Percentiles rank a stretch among this genome's conserved stretches.
Evolutionary conservation across 192 early-diverging fungal species (phyloP).

Genomic region (Allomyces macrogynus): DNA sequence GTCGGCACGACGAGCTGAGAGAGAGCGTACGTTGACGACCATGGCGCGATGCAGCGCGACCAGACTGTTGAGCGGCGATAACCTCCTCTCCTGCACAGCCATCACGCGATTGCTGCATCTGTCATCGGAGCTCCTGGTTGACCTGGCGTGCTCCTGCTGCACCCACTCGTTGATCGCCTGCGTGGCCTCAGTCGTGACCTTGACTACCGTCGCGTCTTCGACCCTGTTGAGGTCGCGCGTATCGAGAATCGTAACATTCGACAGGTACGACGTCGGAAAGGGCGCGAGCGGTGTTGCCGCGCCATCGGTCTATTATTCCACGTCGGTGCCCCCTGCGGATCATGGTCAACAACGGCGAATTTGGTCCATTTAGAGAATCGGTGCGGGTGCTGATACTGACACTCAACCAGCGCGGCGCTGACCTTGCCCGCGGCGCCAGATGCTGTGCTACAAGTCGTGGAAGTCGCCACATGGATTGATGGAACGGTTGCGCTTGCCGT

Average conservation of each 20-base stretch:
- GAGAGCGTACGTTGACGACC: background rate
- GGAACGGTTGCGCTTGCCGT: too few relatives aligned
- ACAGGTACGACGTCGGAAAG: background rate
- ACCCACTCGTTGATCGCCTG: background rate
- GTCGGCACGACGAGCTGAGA: background rate
- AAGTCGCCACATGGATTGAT: too few relatives aligned
- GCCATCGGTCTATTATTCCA: too few relatives aligned
- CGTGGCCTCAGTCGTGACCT: background rate
- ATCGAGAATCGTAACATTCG: background rate
- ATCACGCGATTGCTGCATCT: background rate
- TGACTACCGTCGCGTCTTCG: background rate
- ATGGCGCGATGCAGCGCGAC: background rate
- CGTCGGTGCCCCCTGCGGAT: too few relatives aligned
- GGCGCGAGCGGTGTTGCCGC: background rate
- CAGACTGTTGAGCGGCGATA: background rate
- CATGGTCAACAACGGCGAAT: too few relatives aligned
- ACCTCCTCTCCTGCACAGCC: background rate
- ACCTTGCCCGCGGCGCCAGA: too few relatives aligned
- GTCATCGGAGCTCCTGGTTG: too few relatives aligned
- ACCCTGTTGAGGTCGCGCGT: background rate
- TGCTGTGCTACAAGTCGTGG: too few relatives aligned
- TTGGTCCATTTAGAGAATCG: too few relatives aligned
- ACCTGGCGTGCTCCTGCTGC: too few relatives aligned
- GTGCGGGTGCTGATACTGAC: too few relatives aligned
- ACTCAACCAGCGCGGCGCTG: too few relatives aligned